Conservation (phyloP, 495 filamentous ascomycete genomes). For the Emericellopsis terricola region DNA sequence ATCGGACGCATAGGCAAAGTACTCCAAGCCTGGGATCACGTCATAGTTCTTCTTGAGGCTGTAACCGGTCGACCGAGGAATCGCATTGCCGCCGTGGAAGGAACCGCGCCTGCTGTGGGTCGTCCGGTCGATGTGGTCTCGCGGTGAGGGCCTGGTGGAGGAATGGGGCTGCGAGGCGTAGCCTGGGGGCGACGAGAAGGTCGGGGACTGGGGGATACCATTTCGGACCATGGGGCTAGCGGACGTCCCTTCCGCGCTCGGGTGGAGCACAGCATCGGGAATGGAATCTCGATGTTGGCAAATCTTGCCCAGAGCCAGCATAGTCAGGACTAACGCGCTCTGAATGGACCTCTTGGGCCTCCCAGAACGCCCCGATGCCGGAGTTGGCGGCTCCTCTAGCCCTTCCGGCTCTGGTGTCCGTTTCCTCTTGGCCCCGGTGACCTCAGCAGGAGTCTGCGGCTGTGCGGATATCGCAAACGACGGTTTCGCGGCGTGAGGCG, state of each 20-base stretch:
- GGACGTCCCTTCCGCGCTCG: conserved; percentile 18
- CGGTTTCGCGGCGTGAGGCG: conserved; percentile 7
- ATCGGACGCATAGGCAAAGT: conserved; percentile 69
- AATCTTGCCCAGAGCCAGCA: conserved; percentile 75
- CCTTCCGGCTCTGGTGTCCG: conserved; percentile 25
- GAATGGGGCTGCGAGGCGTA: conserved; percentile 18
- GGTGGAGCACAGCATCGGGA: conserved; percentile 38
- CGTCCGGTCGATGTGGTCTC: conserved; percentile 20
- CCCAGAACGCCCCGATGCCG: conserved; percentile 15
- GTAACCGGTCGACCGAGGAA: conserved; percentile 5
- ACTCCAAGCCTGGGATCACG: conserved; percentile 71
- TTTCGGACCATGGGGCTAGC: conserved; percentile 29
- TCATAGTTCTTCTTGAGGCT: conserved; percentile 52
- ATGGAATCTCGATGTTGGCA: conserved; percentile 43
- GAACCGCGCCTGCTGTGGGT: conserved; percentile 23
- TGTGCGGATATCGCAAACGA: conserved; percentile 6
- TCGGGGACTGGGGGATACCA: conserved; percentile 27
- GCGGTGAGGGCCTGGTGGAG: conserved; percentile 27
- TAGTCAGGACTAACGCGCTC: conserved; percentile 63
- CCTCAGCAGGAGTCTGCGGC: conserved; percentile 11
- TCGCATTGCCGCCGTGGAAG: conserved; percentile 15
- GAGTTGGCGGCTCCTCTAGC: conserved; percentile 8
- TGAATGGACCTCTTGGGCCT: conserved; percentile 40
- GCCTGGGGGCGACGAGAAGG: conserved; percentile 29
- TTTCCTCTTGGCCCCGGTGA: conserved; percentile 38